phyloP scores from a whole-genome alignment of 2,329 filamentous ascomycete genomes.

The Cercospora janseana region DNA sequence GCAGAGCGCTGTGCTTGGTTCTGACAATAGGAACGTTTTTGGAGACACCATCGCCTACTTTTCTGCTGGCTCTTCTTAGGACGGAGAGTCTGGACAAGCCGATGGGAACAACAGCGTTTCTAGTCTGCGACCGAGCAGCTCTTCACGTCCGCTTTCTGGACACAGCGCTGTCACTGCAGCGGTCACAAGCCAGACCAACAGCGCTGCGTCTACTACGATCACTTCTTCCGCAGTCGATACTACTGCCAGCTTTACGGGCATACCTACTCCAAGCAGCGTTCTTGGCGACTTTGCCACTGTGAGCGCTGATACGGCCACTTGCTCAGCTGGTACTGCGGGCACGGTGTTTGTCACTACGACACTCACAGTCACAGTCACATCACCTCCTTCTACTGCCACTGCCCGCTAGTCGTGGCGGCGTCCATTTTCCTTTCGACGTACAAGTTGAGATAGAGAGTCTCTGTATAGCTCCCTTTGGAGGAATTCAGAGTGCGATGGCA shows the following conservation, averaged over 20 bases:
- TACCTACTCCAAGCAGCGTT: not conserved
- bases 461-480: conserved; percentile 3
- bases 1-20: conserved; percentile 38
- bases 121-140: not conserved
- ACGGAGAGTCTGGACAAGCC: not conserved
- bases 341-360: conserved; percentile 4
- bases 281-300: not conserved
- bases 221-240: not conserved
- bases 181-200: no score
- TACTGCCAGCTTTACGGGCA: not conserved
- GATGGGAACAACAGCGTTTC: conserved; percentile 1
- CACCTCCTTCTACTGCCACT: not conserved
- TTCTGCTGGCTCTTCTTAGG: conserved; percentile 18
- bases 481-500: conserved; percentile 6
- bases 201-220: no score
- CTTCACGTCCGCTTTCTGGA: not conserved
- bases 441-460: conserved; percentile 13
- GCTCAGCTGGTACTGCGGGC: not conserved
- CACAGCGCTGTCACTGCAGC: no score
- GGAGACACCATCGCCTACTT: conserved; percentile 47
- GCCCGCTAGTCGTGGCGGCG: conserved; percentile 4
- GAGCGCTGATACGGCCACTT: not conserved
- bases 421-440: conserved; percentile 6
- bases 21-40: conserved; percentile 49
- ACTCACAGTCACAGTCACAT: not conserved